Base-by-base conservation (phyloP, 768 basidiomycete species). In the Atractiella rhizophila region DNA sequence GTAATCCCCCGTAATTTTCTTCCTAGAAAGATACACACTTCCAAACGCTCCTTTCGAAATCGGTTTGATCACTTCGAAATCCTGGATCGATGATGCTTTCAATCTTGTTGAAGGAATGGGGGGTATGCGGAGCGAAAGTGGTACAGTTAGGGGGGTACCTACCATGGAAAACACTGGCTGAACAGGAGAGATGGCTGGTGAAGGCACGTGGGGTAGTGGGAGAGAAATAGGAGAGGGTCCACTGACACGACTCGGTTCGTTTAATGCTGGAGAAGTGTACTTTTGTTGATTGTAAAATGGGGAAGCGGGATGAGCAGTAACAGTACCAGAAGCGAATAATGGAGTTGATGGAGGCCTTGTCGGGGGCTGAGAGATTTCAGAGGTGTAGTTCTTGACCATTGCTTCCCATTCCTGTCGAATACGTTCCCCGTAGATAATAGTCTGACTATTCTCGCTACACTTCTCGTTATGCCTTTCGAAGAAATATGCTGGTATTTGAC, bases 381-480 rank as follows among this genome's bases (percentile, higher is more conserved):
- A n/a, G n/a, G n/a, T n/a, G n/a, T n/a, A n/a, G n/a, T n/a, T n/a
- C n/a, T n/a, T n/a, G n/a, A n/a, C n/a, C n/a, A n/a, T n/a, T 53
- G 79, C 76, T 59, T 94, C 77, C 86, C 88, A 96, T 60, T 96
- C 91, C 52, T 76, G 76, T 63, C 88, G 74, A 24, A 91, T 79
- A 62, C 86, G 88, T 64, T 96, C 91, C 28, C 82, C 74, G 59
- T 96, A 96, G 40, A 80, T 68, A 51, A 98, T 85, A 16, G 85
- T 94, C 54, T 88, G 74, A 60, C 96, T 91, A 3, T 79, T 75
- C 61, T 94, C 88, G 50, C 73, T 81, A 52, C 91, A 98, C 10
- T 85, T 96, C 61, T 98, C 91, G 68, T 83, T 96, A 64, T 98
- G 91, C 63, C 94, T 96, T 63, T 96, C 91, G 57, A 98, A 98